A percentile compares a stretch with the other conserved stretches of the same genome.
Evolutionary conservation across 73 alveolate genomes (phyloP).

Genomic region (Paramecium biaurelia): DNA sequence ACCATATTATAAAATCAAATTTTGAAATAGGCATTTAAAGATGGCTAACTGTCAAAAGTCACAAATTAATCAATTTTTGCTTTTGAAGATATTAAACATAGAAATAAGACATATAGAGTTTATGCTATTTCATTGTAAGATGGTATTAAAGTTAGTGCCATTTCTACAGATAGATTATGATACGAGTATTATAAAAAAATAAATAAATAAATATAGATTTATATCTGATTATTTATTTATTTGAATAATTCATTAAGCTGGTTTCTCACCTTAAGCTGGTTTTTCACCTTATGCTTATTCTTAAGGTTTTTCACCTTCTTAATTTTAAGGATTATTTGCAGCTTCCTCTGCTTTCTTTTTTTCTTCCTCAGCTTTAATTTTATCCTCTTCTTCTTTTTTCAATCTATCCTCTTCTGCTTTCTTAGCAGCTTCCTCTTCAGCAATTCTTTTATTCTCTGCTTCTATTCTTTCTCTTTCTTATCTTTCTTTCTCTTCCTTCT

Average conservation of each 20-base stretch:
- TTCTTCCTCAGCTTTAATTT: neutral
- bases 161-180: constrained; percentile 18
- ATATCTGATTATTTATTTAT: neutral
- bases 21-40: neutral
- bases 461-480: neutral
- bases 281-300: neutral
- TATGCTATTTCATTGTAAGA: constrained; percentile 22
- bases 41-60: neutral
- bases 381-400: neutral
- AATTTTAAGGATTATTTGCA: neutral
- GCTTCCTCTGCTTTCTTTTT: neutral
- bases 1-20: neutral
- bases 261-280: neutral
- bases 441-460: neutral
- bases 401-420: neutral
- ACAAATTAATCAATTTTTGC: neutral
- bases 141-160: neutral
- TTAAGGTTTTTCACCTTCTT: constrained; percentile 19
- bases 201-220: constrained; percentile 4
- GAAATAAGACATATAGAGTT: neutral
- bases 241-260: neutral
- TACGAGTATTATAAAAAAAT: neutral
- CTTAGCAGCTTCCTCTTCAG: constrained; percentile 21
- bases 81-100: neutral
- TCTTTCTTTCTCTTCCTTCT: constrained; percentile 41